Evolutionary conservation across 805 yeast species (phyloP).

Genomic region (Wickerhamiella slavikovae): DNA sequence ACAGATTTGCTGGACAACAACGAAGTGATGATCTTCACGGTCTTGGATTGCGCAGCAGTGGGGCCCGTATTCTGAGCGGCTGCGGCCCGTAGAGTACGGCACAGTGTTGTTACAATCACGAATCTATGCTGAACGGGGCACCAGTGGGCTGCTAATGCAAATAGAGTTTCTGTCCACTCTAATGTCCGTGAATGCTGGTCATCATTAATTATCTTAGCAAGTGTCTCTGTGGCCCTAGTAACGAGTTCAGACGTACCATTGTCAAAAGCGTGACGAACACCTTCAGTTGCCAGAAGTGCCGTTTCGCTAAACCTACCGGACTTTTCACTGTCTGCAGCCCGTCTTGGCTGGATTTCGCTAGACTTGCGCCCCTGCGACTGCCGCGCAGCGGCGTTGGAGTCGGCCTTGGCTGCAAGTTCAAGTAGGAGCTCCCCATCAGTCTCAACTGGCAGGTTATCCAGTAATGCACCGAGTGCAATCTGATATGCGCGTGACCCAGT

Average conservation of each 20-base stretch:
- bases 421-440: not conserved
- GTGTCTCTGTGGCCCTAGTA: not conserved
- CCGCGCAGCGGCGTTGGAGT: not conserved
- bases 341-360: too few species aligned
- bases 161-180: conserved; percentile 34
- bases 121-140: conserved; percentile 66
- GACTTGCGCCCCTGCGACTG: too few species aligned
- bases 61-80: not conserved
- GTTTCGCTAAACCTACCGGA: too few species aligned
- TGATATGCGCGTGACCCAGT: conserved; percentile 14
- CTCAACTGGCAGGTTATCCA: not conserved
- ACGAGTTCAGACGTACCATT: not conserved
- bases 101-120: conserved; percentile 29
- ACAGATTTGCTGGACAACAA: conserved; percentile 22
- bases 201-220: not conserved
- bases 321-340: not conserved
- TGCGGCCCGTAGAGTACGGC: conserved; percentile 8
- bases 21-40: too few species aligned
- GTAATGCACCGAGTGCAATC: conserved; percentile 6
- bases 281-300: not conserved
- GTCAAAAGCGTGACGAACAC: not conserved
- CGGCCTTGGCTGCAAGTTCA: not conserved
- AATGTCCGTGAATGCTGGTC: conserved; percentile 1
- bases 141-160: conserved; percentile 51
- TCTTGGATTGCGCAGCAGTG: too few species aligned